These are phyloP conservation scores for Zangia roseola DNA, from an alignment of 768 basidiomycete species.

Conservation along the genomic window DNA sequence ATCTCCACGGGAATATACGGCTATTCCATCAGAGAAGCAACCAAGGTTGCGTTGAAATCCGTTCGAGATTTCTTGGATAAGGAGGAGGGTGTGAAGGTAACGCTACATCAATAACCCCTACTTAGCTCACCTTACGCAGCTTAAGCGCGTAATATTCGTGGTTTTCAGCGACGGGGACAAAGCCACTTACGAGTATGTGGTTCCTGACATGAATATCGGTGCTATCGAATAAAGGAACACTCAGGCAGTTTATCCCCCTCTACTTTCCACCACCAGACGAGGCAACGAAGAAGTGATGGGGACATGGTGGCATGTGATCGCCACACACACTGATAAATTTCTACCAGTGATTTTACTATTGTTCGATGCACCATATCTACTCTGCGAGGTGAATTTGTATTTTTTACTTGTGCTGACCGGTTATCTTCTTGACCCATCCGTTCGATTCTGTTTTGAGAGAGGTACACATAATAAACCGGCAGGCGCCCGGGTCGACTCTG, in stretches of 20 bases:
- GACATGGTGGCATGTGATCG: neutral
- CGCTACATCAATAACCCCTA: neutral
- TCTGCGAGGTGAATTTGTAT: too few relatives aligned
- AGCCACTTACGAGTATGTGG: conserved; percentile 60
- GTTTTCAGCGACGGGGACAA: conserved; percentile 67
- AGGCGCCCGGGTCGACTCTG: too few relatives aligned
- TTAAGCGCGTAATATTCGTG: conserved; percentile 75
- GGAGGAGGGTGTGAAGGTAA: conserved; percentile 42
- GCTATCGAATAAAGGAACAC: neutral
- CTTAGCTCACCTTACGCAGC: conserved; percentile 29
- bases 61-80: conserved; percentile 59
- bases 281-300: neutral
- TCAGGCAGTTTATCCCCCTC: conserved; percentile 52
- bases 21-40: conserved; percentile 73
- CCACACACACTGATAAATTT: neutral
- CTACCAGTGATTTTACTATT: too few relatives aligned
- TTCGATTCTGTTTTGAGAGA: too few relatives aligned
- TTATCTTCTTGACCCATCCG: too few relatives aligned
- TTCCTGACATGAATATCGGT: neutral
- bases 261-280: conserved; percentile 50
- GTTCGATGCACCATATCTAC: too few relatives aligned
- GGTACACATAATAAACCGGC: too few relatives aligned
- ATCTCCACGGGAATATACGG: conserved; percentile 80
- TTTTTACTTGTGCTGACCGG: too few relatives aligned
- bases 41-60: conserved; percentile 62